Evolutionary conservation across 2,329 filamentous ascomycete genomes (phyloP).

Genomic region (Apiospora saccharicola): DNA sequence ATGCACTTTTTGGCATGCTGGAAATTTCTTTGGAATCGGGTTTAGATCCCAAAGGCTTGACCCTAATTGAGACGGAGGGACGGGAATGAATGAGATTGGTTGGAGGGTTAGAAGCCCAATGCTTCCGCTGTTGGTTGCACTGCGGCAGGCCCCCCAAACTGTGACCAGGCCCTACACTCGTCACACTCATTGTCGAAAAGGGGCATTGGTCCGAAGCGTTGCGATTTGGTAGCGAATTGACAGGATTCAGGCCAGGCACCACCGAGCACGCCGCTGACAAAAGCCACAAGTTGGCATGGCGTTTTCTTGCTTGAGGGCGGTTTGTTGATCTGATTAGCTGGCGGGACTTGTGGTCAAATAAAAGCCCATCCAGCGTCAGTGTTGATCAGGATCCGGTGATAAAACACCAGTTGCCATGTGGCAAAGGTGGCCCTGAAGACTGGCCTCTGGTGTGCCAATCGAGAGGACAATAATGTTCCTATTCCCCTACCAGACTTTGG

Average conservation of each 20-base stretch:
- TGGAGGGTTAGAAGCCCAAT: not conserved
- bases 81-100: not conserved
- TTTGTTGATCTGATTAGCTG: not conserved
- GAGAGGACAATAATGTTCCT: not conserved
- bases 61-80: not conserved
- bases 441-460: too few species aligned
- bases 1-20: not conserved
- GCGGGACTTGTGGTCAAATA: not conserved
- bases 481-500: not conserved
- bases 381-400: not conserved
- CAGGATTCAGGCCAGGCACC: not conserved
- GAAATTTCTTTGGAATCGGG: not conserved
- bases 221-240: not conserved
- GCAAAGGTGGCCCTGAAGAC: too few species aligned
- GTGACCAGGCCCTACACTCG: not conserved
- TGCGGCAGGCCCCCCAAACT: not conserved
- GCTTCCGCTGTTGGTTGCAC: not conserved
- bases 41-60: not conserved
- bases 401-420: not conserved
- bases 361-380: not conserved
- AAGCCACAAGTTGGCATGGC: not conserved
- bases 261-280: not conserved
- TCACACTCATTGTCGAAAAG: conserved; percentile 10
- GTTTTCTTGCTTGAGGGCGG: not conserved
- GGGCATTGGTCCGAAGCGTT: not conserved